A percentile compares a stretch with the other conserved stretches of the same genome.
phyloP scores from a whole-genome alignment of 768 basidiomycete species.

The Pleurotus tuber-regium region DNA sequence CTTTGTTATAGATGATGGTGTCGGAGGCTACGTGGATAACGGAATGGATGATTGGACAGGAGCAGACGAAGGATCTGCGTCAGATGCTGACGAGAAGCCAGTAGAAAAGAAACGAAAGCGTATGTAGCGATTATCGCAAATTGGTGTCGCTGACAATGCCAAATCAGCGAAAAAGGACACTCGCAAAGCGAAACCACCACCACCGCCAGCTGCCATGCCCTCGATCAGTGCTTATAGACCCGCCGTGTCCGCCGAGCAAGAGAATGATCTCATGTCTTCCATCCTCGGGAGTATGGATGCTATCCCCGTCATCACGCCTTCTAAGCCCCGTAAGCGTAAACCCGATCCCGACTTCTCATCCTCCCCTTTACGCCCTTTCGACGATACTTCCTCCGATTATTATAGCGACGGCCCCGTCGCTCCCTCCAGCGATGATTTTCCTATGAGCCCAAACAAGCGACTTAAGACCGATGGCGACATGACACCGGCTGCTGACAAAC shows the following conservation, averaged over 20 bases:
- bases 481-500: constrained; percentile 53
- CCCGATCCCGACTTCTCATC: constrained; percentile 48
- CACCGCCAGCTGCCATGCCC: constrained; percentile 51
- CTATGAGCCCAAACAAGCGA: constrained; percentile 73
- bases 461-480: constrained; percentile 43
- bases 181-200: constrained; percentile 43
- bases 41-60: constrained; percentile 94
- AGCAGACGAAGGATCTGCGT: constrained; percentile 53
- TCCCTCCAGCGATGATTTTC: constrained; percentile 57
- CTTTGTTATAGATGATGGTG: constrained; percentile 94
- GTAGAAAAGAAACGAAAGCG: constrained; percentile 35
- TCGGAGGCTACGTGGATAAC: constrained; percentile 90
- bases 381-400: constrained; percentile 48
- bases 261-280: constrained; percentile 85
- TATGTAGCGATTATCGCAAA: neutral
- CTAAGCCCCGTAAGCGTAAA: constrained; percentile 62
- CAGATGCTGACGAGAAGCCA: constrained; percentile 47
- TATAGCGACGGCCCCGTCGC: constrained; percentile 37
- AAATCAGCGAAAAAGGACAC: constrained; percentile 29
- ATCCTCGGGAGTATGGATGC: constrained; percentile 75
- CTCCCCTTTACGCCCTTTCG: constrained; percentile 32
- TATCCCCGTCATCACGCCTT: constrained; percentile 25
- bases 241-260: constrained; percentile 70
- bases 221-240: constrained; percentile 83
- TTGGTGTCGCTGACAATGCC: neutral